phyloP scores from a whole-genome alignment of 495 filamentous ascomycete genomes.

The Aspergillus egyptiacus region DNA sequence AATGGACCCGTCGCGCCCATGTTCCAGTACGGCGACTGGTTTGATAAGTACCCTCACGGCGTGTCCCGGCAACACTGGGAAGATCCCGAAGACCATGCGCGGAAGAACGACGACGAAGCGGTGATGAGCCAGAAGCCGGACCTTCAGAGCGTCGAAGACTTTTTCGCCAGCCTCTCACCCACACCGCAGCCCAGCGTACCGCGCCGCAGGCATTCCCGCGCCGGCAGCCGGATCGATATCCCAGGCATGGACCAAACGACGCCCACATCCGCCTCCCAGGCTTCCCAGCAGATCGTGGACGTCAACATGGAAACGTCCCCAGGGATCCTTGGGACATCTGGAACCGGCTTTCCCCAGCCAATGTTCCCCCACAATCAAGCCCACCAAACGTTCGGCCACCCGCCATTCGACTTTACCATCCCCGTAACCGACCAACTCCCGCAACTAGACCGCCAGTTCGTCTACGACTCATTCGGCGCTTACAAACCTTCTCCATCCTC shows the following conservation, averaged over 20 bases:
- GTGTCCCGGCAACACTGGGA: conserved; percentile 79
- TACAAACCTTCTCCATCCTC: conserved; percentile 43
- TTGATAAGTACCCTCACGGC: conserved; percentile 88
- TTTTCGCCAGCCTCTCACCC: conserved; percentile 78
- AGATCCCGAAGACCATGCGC: conserved; percentile 62
- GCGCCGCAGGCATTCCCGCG: conserved; percentile 34
- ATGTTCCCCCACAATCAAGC: conserved; percentile 28
- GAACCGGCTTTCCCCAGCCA: conserved; percentile 42
- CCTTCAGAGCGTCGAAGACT: conserved; percentile 89
- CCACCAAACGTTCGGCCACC: conserved; percentile 28
- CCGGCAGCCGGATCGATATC: conserved; percentile 31
- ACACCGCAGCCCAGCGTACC: conserved; percentile 45
- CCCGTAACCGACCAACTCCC: conserved; percentile 42
- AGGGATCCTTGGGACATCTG: conserved; percentile 27
- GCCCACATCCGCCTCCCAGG: conserved; percentile 8
- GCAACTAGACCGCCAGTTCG: conserved; percentile 70
- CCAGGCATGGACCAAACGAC: conserved; percentile 26
- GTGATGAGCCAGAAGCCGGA: conserved; percentile 80
- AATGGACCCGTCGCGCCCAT: conserved; percentile 50
- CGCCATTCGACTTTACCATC: conserved; percentile 37
- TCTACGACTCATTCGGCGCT: conserved; percentile 69
- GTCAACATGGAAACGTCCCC: conserved; percentile 34
- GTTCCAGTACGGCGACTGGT: conserved; percentile 98
- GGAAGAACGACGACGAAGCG: conserved; percentile 71
- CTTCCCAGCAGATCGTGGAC: conserved; percentile 18